Base-by-base conservation (phyloP, 1,139 yeast species). In the Chernovozyma aurita region DNA sequence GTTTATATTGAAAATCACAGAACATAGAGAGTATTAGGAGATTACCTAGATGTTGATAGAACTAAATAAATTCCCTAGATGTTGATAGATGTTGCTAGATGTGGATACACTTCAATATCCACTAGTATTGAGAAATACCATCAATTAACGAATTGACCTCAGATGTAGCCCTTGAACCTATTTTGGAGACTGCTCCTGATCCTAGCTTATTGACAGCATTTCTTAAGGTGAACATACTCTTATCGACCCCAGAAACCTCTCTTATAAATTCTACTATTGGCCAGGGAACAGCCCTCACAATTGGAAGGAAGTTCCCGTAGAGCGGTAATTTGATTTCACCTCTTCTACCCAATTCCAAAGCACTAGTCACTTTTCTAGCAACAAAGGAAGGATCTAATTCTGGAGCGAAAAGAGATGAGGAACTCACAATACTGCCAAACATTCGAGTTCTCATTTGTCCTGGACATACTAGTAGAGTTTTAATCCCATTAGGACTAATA, bases 391-490 rank as follows among this genome's bases (percentile, higher is more conserved):
- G 87, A 22, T 80, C 82, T 33, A 88, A 62, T 44, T 84, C 85
- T 0, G 97, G 97, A 0, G 97, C 97, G 14, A 88, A 55, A 3
- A 82, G 42, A 2, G 69, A 59, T 4, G 85, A 79, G 0, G 97
- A 96, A 0, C 95, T 82, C 21, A 57, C 47, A 4, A 90, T 84
- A 3, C 80, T 78, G 24, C 61, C 63, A 53, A 90, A 90, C 85
- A 90, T 73, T 4, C 57, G 51, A 0, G 96, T 86, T 37, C 69
- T 72, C 41, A 90, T 56, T 53, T 90, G 97, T 0, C 98, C 97
- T 0, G 96, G 95, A 49, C 94, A 81, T 0, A 90, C 70, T 29
- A 90, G 64, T 37, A 90, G 60, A 0, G 95, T 83, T 47, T 80
- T 80, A 16, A 88, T 73, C 2, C 86, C 85, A 5, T 61, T 59